phyloP scores from a whole-genome alignment of 2,329 filamentous ascomycete genomes.

The Pyrenochaeta sp. region DNA sequence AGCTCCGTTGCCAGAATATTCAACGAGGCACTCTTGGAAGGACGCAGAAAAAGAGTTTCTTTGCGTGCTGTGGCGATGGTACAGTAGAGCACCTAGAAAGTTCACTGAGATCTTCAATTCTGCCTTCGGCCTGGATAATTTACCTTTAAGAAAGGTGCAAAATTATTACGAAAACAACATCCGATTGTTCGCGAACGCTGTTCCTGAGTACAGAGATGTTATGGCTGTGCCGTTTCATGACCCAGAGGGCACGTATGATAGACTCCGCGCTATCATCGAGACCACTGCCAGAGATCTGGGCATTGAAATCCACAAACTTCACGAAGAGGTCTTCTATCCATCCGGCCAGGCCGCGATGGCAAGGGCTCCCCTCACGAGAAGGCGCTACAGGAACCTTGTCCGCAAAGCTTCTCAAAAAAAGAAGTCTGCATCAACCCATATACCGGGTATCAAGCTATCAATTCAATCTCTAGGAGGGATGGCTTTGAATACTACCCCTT shows the following conservation, averaged over 20 bases:
- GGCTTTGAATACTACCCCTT: background rate
- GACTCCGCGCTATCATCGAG: slow-evolving; percentile 11
- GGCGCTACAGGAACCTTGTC: slow-evolving; percentile 2
- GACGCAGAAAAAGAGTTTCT: slow-evolving; percentile 4
- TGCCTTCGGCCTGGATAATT: background rate
- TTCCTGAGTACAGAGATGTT: slow-evolving; percentile 4
- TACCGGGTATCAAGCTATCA: background rate
- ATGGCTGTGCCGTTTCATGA: slow-evolving; percentile 17
- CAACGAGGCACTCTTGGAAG: slow-evolving; percentile 1
- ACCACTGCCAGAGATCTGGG: background rate
- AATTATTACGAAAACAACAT: slow-evolving; percentile 19
- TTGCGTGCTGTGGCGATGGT: slow-evolving; percentile 17
- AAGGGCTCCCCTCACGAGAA: slow-evolving; percentile 7
- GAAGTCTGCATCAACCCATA: background rate
- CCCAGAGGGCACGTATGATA: slow-evolving; percentile 7
- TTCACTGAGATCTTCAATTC: slow-evolving; percentile 20
- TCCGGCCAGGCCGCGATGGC: slow-evolving; percentile 10
- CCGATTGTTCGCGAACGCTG: slow-evolving; percentile 10
- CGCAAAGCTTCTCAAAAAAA: background rate
- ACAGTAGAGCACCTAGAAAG: background rate
- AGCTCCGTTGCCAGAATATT: too few species aligned
- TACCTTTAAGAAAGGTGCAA: background rate
- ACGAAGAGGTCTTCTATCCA: background rate
- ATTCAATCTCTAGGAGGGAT: background rate
- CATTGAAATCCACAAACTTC: slow-evolving; percentile 3